These are phyloP conservation scores for Xylaria sp. DNA, from an alignment of 2,329 filamentous ascomycete genomes.

Conservation along the genomic window DNA sequence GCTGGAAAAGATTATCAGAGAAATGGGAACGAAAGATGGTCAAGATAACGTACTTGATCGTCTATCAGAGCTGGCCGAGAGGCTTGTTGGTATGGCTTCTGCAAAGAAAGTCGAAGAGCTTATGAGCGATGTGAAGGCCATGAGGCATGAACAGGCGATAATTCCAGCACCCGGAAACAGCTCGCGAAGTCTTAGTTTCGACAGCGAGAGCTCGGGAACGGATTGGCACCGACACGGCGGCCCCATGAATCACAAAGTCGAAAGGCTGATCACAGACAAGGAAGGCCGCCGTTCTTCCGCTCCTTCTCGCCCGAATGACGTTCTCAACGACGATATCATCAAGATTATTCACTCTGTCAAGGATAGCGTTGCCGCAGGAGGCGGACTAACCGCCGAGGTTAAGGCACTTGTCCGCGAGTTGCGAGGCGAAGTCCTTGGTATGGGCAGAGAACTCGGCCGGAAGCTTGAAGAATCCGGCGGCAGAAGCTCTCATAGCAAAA, in stretches of 20 bases:
- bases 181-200: slow-evolving; percentile 57
- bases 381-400: slow-evolving; percentile 89
- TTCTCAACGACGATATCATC: slow-evolving; percentile 81
- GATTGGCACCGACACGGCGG: slow-evolving; percentile 51
- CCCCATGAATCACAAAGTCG: slow-evolving; percentile 56
- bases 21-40: slow-evolving; percentile 98
- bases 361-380: slow-evolving; percentile 88
- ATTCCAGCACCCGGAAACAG: slow-evolving; percentile 50
- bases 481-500: slow-evolving; percentile 56
- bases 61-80: slow-evolving; percentile 78
- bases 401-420: slow-evolving; percentile 91
- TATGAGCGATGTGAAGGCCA: slow-evolving; percentile 67
- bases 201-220: slow-evolving; percentile 52
- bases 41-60: slow-evolving; percentile 78
- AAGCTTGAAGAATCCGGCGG: slow-evolving; percentile 78
- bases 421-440: slow-evolving; percentile 90
- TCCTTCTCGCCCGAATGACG: slow-evolving; percentile 61
- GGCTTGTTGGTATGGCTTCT: slow-evolving; percentile 72
- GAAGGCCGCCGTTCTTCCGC: slow-evolving; percentile 59
- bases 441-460: slow-evolving; percentile 90
- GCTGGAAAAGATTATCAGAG: slow-evolving; percentile 91
- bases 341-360: slow-evolving; percentile 88
- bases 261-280: slow-evolving; percentile 58
- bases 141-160: slow-evolving; percentile 58
- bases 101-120: slow-evolving; percentile 76